Conservation (phyloP, 768 basidiomycete genomes). For the Phylloporus scabripes region DNA sequence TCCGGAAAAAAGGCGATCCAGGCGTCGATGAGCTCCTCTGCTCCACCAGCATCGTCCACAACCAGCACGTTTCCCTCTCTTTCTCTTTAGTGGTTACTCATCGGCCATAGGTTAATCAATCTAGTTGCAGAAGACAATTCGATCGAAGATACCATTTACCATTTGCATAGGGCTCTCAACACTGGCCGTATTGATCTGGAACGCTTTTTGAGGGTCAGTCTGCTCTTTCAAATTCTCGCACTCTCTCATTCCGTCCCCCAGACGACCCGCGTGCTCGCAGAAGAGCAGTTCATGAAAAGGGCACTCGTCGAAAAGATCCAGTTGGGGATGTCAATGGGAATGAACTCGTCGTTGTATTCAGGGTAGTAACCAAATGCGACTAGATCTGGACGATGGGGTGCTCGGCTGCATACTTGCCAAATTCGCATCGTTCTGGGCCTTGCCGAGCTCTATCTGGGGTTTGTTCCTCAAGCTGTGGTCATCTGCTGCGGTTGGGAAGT, state of each 20-base stretch:
- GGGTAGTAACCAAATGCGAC: slow-evolving; percentile 23
- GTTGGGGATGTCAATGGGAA: slow-evolving; percentile 49
- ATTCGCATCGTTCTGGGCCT: slow-evolving; percentile 32
- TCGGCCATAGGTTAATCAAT: slow-evolving; percentile 74
- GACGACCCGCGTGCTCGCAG: slow-evolving; percentile 81
- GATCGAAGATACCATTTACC: slow-evolving; percentile 97
- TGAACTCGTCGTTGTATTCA: slow-evolving; percentile 34
- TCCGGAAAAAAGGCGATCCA: slow-evolving; percentile 81
- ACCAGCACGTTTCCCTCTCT: slow-evolving; percentile 57
- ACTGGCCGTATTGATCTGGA: slow-evolving; percentile 90
- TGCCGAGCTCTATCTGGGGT: slow-evolving; percentile 21
- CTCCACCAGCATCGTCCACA: slow-evolving; percentile 91
- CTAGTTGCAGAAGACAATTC: slow-evolving; percentile 99
- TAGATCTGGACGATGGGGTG: slow-evolving; percentile 27
- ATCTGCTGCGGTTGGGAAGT: slow-evolving; percentile 21
- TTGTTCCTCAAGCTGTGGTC: slow-evolving; percentile 11
- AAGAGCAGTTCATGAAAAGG: slow-evolving; percentile 97
- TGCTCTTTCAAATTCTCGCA: slow-evolving; percentile 15
- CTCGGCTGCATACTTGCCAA: slow-evolving; percentile 36
- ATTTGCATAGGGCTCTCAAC: slow-evolving; percentile 90
- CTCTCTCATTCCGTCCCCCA: slow-evolving; percentile 29
- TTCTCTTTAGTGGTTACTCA: slow-evolving; percentile 11
- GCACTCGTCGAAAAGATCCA: slow-evolving; percentile 91
- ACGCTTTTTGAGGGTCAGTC: slow-evolving; percentile 80
- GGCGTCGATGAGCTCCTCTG: slow-evolving; percentile 97